These are phyloP conservation scores for Penicillium paneum DNA, from an alignment of 2,329 filamentous ascomycete genomes.

Conservation along the genomic window DNA sequence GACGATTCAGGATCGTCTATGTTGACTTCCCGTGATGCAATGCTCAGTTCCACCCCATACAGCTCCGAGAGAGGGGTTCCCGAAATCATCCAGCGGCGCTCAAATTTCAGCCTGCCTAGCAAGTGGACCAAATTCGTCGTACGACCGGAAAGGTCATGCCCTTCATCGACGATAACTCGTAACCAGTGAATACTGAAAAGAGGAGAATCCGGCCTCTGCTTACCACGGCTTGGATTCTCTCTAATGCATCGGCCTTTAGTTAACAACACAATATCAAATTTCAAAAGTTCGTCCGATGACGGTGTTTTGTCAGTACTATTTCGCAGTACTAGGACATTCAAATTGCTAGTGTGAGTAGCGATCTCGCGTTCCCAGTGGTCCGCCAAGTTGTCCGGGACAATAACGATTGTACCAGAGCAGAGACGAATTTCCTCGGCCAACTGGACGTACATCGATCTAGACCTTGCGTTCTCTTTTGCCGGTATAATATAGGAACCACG, in stretches of 20 bases:
- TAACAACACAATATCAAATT: slow-evolving; percentile 75
- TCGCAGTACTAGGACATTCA: slow-evolving; percentile 65
- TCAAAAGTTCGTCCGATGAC: slow-evolving; percentile 54
- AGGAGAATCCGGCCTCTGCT: slow-evolving; percentile 55
- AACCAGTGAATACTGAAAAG: slow-evolving; percentile 76
- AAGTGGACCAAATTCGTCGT: slow-evolving; percentile 55
- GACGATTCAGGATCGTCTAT: slow-evolving; percentile 34
- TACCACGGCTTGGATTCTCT: slow-evolving; percentile 51
- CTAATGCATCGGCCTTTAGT: slow-evolving; percentile 70
- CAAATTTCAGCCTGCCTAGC: slow-evolving; percentile 55
- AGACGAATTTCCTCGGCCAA: slow-evolving; percentile 55
- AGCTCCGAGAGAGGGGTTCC: slow-evolving; percentile 84
- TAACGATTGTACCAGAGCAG: slow-evolving; percentile 68
- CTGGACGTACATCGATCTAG: slow-evolving; percentile 8
- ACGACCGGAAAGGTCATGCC: slow-evolving; percentile 74
- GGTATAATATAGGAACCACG: slow-evolving; percentile 59
- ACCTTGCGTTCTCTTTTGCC: slow-evolving; percentile 19
- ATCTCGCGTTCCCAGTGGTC: slow-evolving; percentile 84
- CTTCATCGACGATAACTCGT: slow-evolving; percentile 87
- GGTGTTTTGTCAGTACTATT: slow-evolving; percentile 54
- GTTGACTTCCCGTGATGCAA: slow-evolving; percentile 43
- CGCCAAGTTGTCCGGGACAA: slow-evolving; percentile 79
- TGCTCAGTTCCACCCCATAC: slow-evolving; percentile 67
- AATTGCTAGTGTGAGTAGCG: slow-evolving; percentile 65
- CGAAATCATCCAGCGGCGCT: slow-evolving; percentile 82